Conservation (phyloP, 2,329 filamentous ascomycete species). For the Colletotrichum musae region DNA sequence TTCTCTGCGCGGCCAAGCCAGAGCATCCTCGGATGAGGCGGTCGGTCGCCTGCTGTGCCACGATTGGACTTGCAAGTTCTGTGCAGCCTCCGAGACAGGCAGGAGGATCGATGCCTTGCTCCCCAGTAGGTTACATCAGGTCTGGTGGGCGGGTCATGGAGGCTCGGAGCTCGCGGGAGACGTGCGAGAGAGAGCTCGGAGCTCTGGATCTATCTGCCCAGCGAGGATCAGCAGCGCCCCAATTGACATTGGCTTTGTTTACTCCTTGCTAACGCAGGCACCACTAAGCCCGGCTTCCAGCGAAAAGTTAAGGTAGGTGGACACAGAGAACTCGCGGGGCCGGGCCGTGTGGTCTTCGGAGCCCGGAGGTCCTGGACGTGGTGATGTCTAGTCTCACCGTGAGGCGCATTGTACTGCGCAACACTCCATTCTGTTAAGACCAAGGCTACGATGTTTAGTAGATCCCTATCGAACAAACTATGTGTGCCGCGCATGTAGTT, state of each 20-base stretch:
- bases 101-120: conserved; percentile 16
- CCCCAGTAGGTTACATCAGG: conserved; percentile 24
- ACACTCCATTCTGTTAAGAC: background rate
- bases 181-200: conserved; percentile 33
- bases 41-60: conserved; percentile 26
- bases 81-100: conserved; percentile 16
- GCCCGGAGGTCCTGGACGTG: conserved; percentile 7
- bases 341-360: conserved; percentile 6
- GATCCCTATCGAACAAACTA: background rate
- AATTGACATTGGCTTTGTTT: conserved; percentile 19
- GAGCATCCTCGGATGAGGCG: conserved; percentile 34
- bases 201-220: conserved; percentile 12
- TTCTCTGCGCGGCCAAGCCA: conserved; percentile 11
- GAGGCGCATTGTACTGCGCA: conserved; percentile 33
- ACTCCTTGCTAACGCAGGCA: conserved; percentile 15
- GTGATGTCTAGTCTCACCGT: conserved; percentile 32
- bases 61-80: conserved; percentile 17
- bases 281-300: conserved; percentile 3
- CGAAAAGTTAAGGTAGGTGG: no score
- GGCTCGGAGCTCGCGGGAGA: conserved; percentile 38
- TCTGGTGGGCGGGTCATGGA: conserved; percentile 29
- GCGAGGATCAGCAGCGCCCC: conserved; percentile 20
- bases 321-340: conserved; percentile 18
- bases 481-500: conserved; percentile 14
- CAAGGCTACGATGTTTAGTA: conserved; percentile 4